Base-by-base conservation (phyloP, 1,139 yeast genomes). In the Kodamaea sp. region DNA sequence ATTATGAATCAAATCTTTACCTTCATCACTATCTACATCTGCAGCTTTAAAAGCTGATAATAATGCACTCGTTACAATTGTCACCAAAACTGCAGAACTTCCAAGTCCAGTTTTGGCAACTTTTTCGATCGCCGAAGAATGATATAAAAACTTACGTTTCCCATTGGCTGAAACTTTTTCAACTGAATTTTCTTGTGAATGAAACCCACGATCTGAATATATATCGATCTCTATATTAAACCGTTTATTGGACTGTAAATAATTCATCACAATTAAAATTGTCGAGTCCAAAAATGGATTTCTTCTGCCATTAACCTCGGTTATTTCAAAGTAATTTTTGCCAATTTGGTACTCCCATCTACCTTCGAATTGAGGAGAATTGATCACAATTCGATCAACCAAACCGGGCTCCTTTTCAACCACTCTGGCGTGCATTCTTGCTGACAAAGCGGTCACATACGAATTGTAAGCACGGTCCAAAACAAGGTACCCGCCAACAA, bases 101-200 rank as follows among this genome's bases (percentile, higher is more conserved):
- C 98, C 98, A 39, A 92, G 70, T 0, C 98, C 98, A 0, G 98
- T 94, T 58, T 92, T 92, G 7, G 96, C 81, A 4, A 90, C 96
- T 24, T 84, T 68, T 0, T 78, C 70, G 41, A 92, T 88, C 10
- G 78, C 66, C 27, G 59, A 48, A 0, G 59, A 41, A 57, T 92
- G 97, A 57, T 67, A 81, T 32, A 77, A 66, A 54, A 90, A 90
- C 22, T 55, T 45, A 34, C 64, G 70, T 2, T 52, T 41, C 1
- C 67, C 65, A 36, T 71, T 68, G 1, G 36, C 34, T 0, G 75
- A 64, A 2, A 36, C 35, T 45, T 61, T 67, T 0, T 41, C 41
- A 0, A 34, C 43, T 2, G 84, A 71, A 28, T 67, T 59, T 5
- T 67, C 73, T 53, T 84, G 90, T 1, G 97, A 83, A 56, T 92